Evolutionary conservation across 108 stramenopile genomes (phyloP), one percentile per base, ranked within the genome.

Genomic region (Phaeodactylum tricornutum): DNA sequence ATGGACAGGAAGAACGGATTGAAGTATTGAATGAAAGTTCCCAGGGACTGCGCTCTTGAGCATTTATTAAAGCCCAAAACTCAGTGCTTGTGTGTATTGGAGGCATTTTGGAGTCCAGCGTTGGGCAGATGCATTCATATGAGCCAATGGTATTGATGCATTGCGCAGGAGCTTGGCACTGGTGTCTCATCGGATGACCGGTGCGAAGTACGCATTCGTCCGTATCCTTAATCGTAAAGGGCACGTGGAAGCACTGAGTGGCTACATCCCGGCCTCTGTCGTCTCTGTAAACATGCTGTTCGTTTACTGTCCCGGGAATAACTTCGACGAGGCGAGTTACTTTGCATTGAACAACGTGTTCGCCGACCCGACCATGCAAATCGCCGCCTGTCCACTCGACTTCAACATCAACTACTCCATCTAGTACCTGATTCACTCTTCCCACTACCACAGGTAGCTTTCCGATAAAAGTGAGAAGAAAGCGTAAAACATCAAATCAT

Each of bases 121-220:
- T 29, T 3, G 81, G 87, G 72, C 91, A 95, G 36, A 80, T 42
- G 58, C 93, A 95, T 55, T 91, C 88, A 54, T 95, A 95, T 26
- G 84, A 81, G 38, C 93, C 93, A 41, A 77, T 47, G 32, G 90
- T 95, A 53, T 95, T 95, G 59, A 84, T 63, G 55, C 93, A 95
- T 0, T 74, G 32, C 7, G 82, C 60, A 25, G 81, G 69, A 9
- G 51, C 37, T 22, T 62, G 72, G 59, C 91, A 95, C 40, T 52
- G 47, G 57, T 93, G 92, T 0, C 66, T 50, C 89, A 93, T 86
- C 36, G 59, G 40, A 70, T 87, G 80, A 4, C 57, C 52, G 5
- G 9, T 29, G 0, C 84, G 81, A 12, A 91, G 65, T 21, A 53
- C 43, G 43, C 94, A 95, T 65, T 95, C 94, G 49, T 95, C 58